These are phyloP conservation scores for Chloranthus sessilifolius DNA, from an alignment of 164 flowering plant genomes.

Conservation along the genomic window DNA sequence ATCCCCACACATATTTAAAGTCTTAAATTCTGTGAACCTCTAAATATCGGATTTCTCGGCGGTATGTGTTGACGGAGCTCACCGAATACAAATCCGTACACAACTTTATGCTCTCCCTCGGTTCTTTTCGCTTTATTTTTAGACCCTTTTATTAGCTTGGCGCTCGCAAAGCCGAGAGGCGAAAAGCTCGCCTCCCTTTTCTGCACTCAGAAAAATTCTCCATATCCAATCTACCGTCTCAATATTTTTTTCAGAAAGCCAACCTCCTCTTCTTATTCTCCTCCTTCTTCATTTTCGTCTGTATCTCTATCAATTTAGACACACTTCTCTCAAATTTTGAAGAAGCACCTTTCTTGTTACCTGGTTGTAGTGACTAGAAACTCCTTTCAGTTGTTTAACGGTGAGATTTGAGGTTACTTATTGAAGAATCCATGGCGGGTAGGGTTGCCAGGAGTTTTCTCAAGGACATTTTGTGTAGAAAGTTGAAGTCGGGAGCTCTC, in stretches of 20 bases:
- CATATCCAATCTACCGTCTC: background rate
- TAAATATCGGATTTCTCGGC: too few species aligned
- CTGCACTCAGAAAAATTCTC: background rate
- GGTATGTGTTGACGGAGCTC: too few species aligned
- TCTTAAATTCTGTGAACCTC: too few species aligned
- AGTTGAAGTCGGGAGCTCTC: constrained; percentile 2
- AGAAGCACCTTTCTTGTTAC: background rate
- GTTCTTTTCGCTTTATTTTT: too few species aligned
- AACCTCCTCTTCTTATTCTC: too few species aligned
- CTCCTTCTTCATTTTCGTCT: background rate
- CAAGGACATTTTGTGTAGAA: constrained; percentile 5
- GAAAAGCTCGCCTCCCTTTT: constrained; percentile 5
- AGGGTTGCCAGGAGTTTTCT: constrained; percentile 12
- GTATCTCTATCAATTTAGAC: background rate
- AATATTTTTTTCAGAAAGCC: too few species aligned
- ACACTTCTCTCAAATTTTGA: too few species aligned
- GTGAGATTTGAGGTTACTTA: background rate
- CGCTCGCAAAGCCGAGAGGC: constrained; percentile 1
- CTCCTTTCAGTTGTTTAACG: background rate
- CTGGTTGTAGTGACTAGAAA: too few species aligned
- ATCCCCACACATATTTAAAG: too few species aligned
- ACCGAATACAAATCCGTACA: too few species aligned
- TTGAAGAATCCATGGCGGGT: constrained; percentile 17
- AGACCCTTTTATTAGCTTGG: too few species aligned
- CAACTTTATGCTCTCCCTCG: too few species aligned